Evolutionary conservation across 257 asterid species (phyloP).

Genomic region (Paraleonurus japonicus): DNA sequence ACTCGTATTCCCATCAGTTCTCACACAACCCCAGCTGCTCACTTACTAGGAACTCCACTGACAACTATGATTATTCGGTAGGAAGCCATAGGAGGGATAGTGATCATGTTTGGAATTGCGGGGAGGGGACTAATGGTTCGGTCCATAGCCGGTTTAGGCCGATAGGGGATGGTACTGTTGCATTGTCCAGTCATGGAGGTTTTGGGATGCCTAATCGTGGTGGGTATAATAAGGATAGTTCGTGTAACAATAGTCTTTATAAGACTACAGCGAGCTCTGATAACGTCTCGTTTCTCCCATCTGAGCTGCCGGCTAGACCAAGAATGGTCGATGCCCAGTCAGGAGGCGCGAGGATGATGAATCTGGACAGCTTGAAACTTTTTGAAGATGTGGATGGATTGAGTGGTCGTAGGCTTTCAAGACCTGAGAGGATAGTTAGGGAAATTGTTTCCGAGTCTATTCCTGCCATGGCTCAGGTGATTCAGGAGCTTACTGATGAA

Average conservation of each 20-base stretch:
- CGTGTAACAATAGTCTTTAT: constrained; percentile 50
- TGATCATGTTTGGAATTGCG: constrained; percentile 85
- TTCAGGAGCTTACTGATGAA: constrained; percentile 74
- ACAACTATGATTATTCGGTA: constrained; percentile 53
- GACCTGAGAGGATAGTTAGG: constrained; percentile 67
- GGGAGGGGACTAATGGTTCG: constrained; percentile 92
- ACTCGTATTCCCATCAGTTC: constrained; percentile 63
- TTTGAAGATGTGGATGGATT: constrained; percentile 47
- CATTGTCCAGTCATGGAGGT: constrained; percentile 52
- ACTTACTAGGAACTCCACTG: constrained; percentile 67
- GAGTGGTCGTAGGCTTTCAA: constrained; percentile 42
- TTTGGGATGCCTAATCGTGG: constrained; percentile 43
- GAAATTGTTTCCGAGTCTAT: constrained; percentile 70
- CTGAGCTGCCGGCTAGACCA: constrained; percentile 80
- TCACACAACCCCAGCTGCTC: constrained; percentile 97
- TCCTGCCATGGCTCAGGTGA: constrained; percentile 59
- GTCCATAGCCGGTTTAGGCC: constrained; percentile 91
- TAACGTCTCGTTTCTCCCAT: constrained; percentile 64
- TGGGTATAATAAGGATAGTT: constrained; percentile 47
- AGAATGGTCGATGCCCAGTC: constrained; percentile 47
- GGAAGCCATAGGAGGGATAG: constrained; percentile 67
- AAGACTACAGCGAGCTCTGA: constrained; percentile 66
- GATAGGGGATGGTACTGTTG: constrained; percentile 75
- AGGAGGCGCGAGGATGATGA: constrained; percentile 55
- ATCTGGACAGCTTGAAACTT: constrained; percentile 43